phyloP scores from a whole-genome alignment of 768 basidiomycete genomes.

The Sistotremastrum suecicum region DNA sequence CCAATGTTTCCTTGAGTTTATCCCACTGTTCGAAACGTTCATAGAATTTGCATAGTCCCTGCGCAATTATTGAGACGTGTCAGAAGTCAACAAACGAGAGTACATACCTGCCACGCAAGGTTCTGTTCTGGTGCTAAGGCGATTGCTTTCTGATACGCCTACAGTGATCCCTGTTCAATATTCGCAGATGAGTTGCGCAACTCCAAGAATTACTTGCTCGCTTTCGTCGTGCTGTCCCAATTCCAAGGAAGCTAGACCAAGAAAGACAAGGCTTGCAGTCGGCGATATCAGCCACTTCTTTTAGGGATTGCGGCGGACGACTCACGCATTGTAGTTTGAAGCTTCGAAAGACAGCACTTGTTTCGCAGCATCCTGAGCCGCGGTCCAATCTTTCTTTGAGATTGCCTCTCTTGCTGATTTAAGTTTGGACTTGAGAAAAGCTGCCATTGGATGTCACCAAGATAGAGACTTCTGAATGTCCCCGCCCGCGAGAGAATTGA shows the following conservation, averaged over 20 bases:
- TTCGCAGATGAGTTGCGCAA: slow-evolving; percentile 9
- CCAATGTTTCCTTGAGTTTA: slow-evolving; percentile 36
- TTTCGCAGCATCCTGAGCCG: slow-evolving; percentile 51
- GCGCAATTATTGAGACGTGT: slow-evolving; percentile 7
- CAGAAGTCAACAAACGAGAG: slow-evolving; percentile 1
- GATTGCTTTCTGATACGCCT: slow-evolving; percentile 75
- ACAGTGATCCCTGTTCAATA: not conserved
- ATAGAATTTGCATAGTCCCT: slow-evolving; percentile 67
- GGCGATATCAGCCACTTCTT: slow-evolving; percentile 1
- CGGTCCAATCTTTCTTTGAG: slow-evolving; percentile 56
- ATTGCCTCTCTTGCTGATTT: slow-evolving; percentile 69
- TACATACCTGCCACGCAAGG: slow-evolving; percentile 73
- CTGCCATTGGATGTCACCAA: slow-evolving; percentile 5
- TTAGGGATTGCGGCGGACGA: slow-evolving; percentile 7
- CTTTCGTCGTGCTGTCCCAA: slow-evolving; percentile 55
- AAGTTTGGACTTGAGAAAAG: slow-evolving; percentile 54
- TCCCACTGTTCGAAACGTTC: slow-evolving; percentile 50
- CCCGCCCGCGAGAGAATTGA: no score
- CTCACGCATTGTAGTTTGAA: slow-evolving; percentile 80
- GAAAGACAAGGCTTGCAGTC: slow-evolving; percentile 59
- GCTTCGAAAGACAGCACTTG: slow-evolving; percentile 63
- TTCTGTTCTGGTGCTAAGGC: slow-evolving; percentile 49
- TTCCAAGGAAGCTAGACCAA: slow-evolving; percentile 68
- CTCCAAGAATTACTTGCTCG: slow-evolving; percentile 58
- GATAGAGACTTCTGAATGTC: no score